Base-by-base conservation (phyloP, 2,329 filamentous ascomycete genomes). In the Pyrenophora teres region DNA sequence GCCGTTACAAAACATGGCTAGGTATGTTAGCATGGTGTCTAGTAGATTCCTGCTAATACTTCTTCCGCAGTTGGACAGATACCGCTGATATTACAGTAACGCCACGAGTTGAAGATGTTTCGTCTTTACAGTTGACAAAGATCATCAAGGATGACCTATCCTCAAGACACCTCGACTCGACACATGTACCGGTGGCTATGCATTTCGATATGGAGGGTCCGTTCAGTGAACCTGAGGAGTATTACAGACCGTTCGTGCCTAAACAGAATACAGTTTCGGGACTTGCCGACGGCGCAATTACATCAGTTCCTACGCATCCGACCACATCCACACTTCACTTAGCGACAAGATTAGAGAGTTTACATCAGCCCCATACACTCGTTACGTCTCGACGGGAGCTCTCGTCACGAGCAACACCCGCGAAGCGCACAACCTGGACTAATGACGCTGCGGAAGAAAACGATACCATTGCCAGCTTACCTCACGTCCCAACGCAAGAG, bases 11-110 rank as follows among this genome's bases (percentile, higher is more conserved):
- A 13, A 40, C 8, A 15, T 44, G 10, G 36, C 40, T 37, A 46
- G 18, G 50, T 53, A 45, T 37, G 36, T 44, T 8, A 36, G 31
- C 8, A 42, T 13, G 27, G 15, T 13, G 10, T 35, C 36, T 37
- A 3, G 30, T 19, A 13, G 13, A 38, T 8, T n/a, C 15, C 18
- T 37, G 18, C 50, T 50, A 33, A 50, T 16, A 12, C 15, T 18
- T 45, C 27, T n/a, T 30, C 23, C n/a, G 27, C 18, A 15, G 35
- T 19, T 37, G 40, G 27, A 35, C 40, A 38, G 23, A 13, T 18
- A 12, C n/a, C 15, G 15, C 21, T 8, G 16, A 30, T 15, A 32
- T 18, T 15, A 30, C 35, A 18, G 37, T 18, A 35, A 19, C 33
- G 27, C 15, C 8, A 40, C 21, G 31, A 10, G 40, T 23, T 25